A percentile compares a stretch with the other conserved stretches of the same genome.
phyloP scores from a whole-genome alignment of 768 basidiomycete species.

The Suillus variegatus region DNA sequence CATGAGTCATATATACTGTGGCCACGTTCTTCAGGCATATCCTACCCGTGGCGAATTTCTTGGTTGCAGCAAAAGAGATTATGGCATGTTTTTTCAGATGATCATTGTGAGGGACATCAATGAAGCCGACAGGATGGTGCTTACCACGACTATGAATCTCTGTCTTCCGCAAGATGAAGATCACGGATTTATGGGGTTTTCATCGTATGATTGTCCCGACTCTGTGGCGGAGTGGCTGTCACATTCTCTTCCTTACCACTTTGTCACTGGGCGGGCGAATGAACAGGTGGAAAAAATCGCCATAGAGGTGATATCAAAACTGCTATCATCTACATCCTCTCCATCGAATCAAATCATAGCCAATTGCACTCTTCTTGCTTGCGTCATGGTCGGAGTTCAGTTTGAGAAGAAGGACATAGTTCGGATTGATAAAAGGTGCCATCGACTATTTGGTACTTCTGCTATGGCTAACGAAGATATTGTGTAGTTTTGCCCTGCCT shows the following conservation, averaged over 20 bases:
- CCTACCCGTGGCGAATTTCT: neutral
- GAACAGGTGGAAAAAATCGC: neutral
- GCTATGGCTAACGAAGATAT: neutral
- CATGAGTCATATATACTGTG: neutral
- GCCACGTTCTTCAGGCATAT: neutral
- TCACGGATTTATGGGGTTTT: neutral
- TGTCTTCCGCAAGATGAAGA: neutral
- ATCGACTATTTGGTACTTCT: neutral
- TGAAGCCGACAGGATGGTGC: neutral
- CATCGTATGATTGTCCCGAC: neutral
- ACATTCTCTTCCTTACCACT: neutral
- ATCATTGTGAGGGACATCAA: rapidly evolving
- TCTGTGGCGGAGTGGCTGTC: neutral
- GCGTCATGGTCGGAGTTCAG: neutral
- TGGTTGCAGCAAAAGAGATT: neutral
- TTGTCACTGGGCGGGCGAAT: neutral
- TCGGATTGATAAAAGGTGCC: neutral
- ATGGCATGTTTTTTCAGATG: neutral
- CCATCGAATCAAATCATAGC: neutral
- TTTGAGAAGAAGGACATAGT: neutral
- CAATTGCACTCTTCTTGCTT: neutral
- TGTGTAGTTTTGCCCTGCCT: neutral
- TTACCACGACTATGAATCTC: neutral
- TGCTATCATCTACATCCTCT: neutral
- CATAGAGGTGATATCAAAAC: neutral